A percentile compares a stretch with the other conserved stretches of the same genome.
phyloP scores from a whole-genome alignment of 345 rosid genomes.

The Rhizophora mangle region DNA sequence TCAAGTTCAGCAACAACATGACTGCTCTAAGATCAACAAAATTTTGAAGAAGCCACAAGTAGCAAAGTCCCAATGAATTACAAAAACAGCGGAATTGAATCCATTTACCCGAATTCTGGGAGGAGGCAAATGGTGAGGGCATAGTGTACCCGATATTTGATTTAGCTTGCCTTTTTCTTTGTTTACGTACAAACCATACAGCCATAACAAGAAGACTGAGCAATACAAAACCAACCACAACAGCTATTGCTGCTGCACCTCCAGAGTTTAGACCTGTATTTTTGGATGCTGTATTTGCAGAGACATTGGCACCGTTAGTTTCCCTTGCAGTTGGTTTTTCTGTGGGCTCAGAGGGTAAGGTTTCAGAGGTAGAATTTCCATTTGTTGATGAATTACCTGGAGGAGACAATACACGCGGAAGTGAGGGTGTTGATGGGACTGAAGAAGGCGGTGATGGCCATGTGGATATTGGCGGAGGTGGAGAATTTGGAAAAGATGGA shows the following conservation, averaged over 20 bases:
- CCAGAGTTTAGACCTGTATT: conserved; percentile 44
- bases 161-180: conserved; percentile 49
- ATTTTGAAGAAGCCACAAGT: conserved; percentile 1
- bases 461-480: conserved; percentile 36
- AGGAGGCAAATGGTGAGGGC: conserved; percentile 79
- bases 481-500: conserved; percentile 41
- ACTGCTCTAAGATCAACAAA: neutral
- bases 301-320: conserved; percentile 37
- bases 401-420: conserved; percentile 36
- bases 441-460: conserved; percentile 48
- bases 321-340: conserved; percentile 79
- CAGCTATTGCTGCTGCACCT: conserved; percentile 59
- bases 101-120: conserved; percentile 68
- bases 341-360: conserved; percentile 60
- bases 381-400: conserved; percentile 40
- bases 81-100: conserved; percentile 7
- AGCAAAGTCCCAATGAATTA: neutral
- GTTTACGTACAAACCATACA: conserved; percentile 59
- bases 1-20: neutral
- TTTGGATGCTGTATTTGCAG: conserved; percentile 37
- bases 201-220: conserved; percentile 68
- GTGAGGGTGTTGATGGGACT: conserved; percentile 45
- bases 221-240: conserved; percentile 55
- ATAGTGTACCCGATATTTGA: conserved; percentile 47
- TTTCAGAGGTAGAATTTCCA: conserved; percentile 39